Conservation (phyloP, 495 filamentous ascomycete species). For the Neurospora sp. region DNA sequence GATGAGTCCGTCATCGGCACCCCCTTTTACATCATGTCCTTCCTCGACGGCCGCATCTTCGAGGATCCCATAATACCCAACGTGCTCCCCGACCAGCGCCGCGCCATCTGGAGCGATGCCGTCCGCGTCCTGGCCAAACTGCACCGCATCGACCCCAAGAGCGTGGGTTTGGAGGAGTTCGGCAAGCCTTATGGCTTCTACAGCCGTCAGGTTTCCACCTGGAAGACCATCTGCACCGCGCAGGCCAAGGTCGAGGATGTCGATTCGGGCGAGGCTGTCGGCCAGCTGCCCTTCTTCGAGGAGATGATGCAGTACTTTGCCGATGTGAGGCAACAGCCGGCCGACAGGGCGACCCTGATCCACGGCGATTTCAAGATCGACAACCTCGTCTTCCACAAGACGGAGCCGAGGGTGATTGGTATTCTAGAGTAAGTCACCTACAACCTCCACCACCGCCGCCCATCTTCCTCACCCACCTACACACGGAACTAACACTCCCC, state of each 20-base stretch:
- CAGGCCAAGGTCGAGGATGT: slow-evolving; percentile 68
- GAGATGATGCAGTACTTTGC: slow-evolving; percentile 72
- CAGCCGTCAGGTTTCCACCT: slow-evolving; percentile 73
- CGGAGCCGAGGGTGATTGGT: slow-evolving; percentile 79
- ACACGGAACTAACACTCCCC: slow-evolving; percentile 6
- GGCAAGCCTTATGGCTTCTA: slow-evolving; percentile 75
- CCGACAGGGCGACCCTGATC: slow-evolving; percentile 66
- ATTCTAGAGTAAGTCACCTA: slow-evolving; percentile 61
- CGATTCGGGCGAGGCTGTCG: slow-evolving; percentile 65
- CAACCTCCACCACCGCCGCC: not conserved
- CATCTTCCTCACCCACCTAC: not conserved
- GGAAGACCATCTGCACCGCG: slow-evolving; percentile 62
- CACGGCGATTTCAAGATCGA: slow-evolving; percentile 99
- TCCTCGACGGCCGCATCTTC: slow-evolving; percentile 84
- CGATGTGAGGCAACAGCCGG: slow-evolving; percentile 57
- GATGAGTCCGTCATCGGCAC: slow-evolving; percentile 73
- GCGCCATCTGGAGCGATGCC: slow-evolving; percentile 77
- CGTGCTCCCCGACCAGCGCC: slow-evolving; percentile 57
- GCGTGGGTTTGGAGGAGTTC: slow-evolving; percentile 57
- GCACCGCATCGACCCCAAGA: slow-evolving; percentile 60
- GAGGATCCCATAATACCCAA: slow-evolving; percentile 76
- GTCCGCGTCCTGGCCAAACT: slow-evolving; percentile 75
- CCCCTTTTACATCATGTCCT: slow-evolving; percentile 94
- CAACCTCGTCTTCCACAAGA: slow-evolving; percentile 88
- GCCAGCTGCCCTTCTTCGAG: slow-evolving; percentile 70